These are phyloP conservation scores for Candida sanyiensis DNA, from an alignment of 805 yeast genomes.

Conservation along the genomic window DNA sequence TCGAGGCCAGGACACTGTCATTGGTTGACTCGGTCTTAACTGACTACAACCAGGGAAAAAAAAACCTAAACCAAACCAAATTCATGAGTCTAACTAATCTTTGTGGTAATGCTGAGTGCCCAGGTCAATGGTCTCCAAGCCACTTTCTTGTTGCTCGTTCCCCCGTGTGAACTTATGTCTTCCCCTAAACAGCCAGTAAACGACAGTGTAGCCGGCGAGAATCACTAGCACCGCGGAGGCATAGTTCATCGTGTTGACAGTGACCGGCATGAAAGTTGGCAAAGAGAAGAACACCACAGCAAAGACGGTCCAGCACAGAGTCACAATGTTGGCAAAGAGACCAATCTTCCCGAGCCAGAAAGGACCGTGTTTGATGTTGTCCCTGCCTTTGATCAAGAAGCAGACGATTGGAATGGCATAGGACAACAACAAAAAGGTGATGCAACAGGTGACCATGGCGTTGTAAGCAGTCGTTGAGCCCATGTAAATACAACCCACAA, in stretches of 20 bases:
- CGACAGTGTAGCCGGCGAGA: constrained; percentile 35
- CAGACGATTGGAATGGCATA: constrained; percentile 52
- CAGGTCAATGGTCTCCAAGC: neutral
- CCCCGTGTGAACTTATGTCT: neutral
- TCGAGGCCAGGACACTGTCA: too few relatives aligned
- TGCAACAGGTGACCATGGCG: constrained; percentile 56
- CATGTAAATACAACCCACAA: constrained; percentile 54
- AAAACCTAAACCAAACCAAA: too few relatives aligned
- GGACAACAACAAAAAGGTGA: constrained; percentile 49
- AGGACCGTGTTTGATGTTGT: constrained; percentile 52
- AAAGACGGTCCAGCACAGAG: constrained; percentile 51
- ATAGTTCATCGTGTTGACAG: constrained; percentile 58
- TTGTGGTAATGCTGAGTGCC: too few relatives aligned
- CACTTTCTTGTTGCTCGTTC: neutral
- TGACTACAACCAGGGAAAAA: too few relatives aligned
- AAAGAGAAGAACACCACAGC: constrained; percentile 55
- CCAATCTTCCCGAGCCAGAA: constrained; percentile 60
- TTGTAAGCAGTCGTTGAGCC: constrained; percentile 63
- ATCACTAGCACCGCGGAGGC: constrained; percentile 52
- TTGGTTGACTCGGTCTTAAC: too few relatives aligned
- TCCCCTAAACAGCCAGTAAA: constrained; percentile 52
- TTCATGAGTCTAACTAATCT: too few relatives aligned
- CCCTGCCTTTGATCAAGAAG: constrained; percentile 42
- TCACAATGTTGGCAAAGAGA: constrained; percentile 41
- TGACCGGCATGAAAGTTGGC: constrained; percentile 62